Conservation (phyloP, 2,329 filamentous ascomycete genomes). For the Trichophyton equinum region DNA sequence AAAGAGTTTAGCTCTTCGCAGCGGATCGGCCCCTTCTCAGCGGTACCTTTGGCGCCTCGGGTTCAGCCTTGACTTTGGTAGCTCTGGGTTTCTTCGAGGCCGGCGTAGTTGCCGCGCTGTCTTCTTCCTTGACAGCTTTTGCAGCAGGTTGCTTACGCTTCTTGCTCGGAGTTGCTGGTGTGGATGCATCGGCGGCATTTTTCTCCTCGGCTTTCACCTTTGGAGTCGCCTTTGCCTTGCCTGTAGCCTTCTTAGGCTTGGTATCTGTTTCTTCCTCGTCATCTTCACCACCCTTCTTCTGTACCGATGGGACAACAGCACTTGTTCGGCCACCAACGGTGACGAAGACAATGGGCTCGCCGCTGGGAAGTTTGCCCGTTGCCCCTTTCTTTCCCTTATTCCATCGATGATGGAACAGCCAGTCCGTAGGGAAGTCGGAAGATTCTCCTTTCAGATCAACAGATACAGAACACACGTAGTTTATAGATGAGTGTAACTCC, state of each 20-base stretch:
- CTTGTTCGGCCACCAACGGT: constrained; percentile 87
- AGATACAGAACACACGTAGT: constrained; percentile 67
- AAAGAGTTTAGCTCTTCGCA: constrained; percentile 1
- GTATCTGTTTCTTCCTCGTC: constrained; percentile 36
- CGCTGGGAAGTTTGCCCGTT: constrained; percentile 58
- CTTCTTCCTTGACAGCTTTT: not conserved
- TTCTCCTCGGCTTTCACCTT: constrained; percentile 3
- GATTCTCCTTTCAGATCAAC: constrained; percentile 71
- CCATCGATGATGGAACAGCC: constrained; percentile 85
- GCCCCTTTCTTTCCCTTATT: constrained; percentile 69
- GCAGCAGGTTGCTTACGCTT: constrained; percentile 6
- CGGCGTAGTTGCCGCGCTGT: not conserved
- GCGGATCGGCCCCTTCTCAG: constrained; percentile 13
- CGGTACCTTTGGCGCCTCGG: not conserved
- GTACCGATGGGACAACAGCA: constrained; percentile 70
- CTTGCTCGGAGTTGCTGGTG: not conserved
- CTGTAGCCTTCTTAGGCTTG: not conserved
- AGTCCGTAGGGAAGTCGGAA: constrained; percentile 69
- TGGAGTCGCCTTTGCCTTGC: not conserved
- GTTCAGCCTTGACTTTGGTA: not conserved
- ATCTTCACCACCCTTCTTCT: constrained; percentile 63
- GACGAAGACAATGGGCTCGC: constrained; percentile 71
- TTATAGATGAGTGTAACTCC: constrained; percentile 57
- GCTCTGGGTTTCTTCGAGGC: not conserved
- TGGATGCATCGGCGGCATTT: not conserved